Evolutionary conservation across 139 green algal species (phyloP).

Genomic region (Astrephomene gubernaculifera): DNA sequence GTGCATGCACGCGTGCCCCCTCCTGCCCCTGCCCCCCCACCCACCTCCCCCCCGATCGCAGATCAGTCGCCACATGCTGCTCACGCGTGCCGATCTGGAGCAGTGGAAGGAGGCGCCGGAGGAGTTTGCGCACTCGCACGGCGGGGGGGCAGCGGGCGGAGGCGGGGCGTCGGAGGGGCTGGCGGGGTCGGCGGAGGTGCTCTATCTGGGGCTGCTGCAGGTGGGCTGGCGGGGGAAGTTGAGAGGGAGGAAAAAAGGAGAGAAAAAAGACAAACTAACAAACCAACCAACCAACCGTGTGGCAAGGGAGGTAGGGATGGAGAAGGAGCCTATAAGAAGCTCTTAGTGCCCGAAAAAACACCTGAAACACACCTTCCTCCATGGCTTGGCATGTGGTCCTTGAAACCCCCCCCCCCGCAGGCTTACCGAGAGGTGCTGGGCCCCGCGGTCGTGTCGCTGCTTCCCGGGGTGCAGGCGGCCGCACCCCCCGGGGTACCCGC

Average conservation of each 20-base stretch:
- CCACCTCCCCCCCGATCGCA: background rate
- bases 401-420: slow-evolving; percentile 50
- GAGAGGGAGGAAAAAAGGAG: background rate
- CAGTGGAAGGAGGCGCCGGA: slow-evolving; percentile 76
- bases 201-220: slow-evolving; percentile 74
- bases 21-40: background rate
- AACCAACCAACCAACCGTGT: no score
- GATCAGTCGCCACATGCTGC: slow-evolving; percentile 35
- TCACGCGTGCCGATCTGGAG: slow-evolving; percentile 66
- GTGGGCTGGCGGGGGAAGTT: slow-evolving; percentile 20
- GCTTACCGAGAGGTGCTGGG: slow-evolving; percentile 67
- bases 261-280: no score
- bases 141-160: slow-evolving; percentile 68
- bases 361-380: no score
- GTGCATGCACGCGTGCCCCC: no score
- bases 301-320: no score
- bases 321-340: no score
- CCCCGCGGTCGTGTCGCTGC: slow-evolving; percentile 66
- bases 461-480: slow-evolving; percentile 39
- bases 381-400: no score
- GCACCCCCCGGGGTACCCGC: slow-evolving; percentile 50
- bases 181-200: slow-evolving; percentile 79
- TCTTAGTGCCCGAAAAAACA: no score
- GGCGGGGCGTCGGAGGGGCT: slow-evolving; percentile 68
- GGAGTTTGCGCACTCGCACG: slow-evolving; percentile 78